Base-by-base conservation (phyloP, 805 yeast species). In the Spathaspora girioi region DNA sequence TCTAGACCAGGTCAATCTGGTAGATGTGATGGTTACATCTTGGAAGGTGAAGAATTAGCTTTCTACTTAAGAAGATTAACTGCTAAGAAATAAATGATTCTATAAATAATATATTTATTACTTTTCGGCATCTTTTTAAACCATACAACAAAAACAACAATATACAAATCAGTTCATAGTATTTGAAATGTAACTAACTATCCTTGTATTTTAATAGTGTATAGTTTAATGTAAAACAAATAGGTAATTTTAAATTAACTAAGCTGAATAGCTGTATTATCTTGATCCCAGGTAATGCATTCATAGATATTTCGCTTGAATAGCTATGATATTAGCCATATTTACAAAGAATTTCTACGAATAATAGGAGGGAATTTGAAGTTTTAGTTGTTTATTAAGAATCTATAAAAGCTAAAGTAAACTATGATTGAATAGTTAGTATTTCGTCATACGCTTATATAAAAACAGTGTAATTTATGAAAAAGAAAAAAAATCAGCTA, bases 1-100 rank as follows among this genome's bases (percentile, higher is more conserved):
- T 94, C 99, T 55, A 91, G 99, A 86, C 99, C 99, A 78, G 99
- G 99, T 80, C 99, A 94, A 86, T 88, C 96, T 66, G 99, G 99
- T 81, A 96, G 99, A 84, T 87, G 91, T 82, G 99, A 94, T 79
- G 99, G 99, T 82, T 94, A 94, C 96, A 87, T 94, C 82, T 89
- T 94, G 78, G 99, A 94, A 86, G 99, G 99, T 82, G 99, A 94
- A 79, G 99, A 94, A 84, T 90, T 94, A 80, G 98, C 98, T 78
- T 94, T 94, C 96, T 94, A 94, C 97, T 87, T 94, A 79, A 91
- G 97, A 87, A 93, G 97, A 90, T 84, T 94, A 81, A 86, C 97
- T 79, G 96, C 97, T 77, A 93, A 94, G 92, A 94, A 93, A 88
- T 93, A 91, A 86, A 44, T 38, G 17, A 47, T 44, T 40, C 38